Percentiles rank a stretch among this genome's conserved stretches.
These are phyloP conservation scores for Kurtzmaniella cleridarum DNA, from an alignment of 805 yeast genomes.

Conservation along the genomic window DNA sequence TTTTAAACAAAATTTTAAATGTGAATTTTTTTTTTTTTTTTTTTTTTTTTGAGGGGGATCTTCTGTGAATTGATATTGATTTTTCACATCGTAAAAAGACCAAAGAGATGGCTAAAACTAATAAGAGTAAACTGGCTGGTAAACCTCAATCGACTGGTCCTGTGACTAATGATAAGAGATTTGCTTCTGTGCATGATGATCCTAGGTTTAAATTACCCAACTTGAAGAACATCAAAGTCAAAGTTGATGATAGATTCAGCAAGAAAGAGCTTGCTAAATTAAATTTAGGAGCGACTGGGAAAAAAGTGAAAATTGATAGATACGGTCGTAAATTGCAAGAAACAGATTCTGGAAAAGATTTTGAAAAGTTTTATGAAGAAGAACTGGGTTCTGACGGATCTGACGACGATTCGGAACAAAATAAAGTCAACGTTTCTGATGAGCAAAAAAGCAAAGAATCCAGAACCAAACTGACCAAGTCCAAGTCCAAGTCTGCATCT, in stretches of 20 bases:
- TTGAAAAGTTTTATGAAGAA: conserved; percentile 61
- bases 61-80: too few species aligned
- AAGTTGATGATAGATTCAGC: conserved; percentile 78
- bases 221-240: conserved; percentile 62
- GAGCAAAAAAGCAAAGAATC: conserved; percentile 9
- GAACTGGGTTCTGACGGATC: conserved; percentile 27
- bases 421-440: conserved; percentile 23
- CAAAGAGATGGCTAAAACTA: conserved; percentile 7
- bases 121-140: conserved; percentile 5
- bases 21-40: too few species aligned
- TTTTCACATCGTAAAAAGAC: conserved; percentile 8
- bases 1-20: too few species aligned
- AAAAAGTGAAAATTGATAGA: conserved; percentile 67
- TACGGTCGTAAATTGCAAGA: conserved; percentile 72
- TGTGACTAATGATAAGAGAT: conserved; percentile 65
- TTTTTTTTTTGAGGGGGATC: too few species aligned
- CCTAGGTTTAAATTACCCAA: conserved; percentile 82
- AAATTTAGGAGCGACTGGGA: conserved; percentile 40
- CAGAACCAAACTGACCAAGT: conserved; percentile 24
- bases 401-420: conserved; percentile 8
- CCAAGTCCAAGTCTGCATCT: conserved; percentile 34
- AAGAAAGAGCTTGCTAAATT: conserved; percentile 56
- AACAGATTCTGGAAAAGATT: conserved; percentile 42
- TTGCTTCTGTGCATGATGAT: conserved; percentile 72
- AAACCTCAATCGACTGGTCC: conserved; percentile 13